phyloP scores from a whole-genome alignment of 371 early-diverging fungal genomes.

The Apophysomyces trapeziformis region DNA sequence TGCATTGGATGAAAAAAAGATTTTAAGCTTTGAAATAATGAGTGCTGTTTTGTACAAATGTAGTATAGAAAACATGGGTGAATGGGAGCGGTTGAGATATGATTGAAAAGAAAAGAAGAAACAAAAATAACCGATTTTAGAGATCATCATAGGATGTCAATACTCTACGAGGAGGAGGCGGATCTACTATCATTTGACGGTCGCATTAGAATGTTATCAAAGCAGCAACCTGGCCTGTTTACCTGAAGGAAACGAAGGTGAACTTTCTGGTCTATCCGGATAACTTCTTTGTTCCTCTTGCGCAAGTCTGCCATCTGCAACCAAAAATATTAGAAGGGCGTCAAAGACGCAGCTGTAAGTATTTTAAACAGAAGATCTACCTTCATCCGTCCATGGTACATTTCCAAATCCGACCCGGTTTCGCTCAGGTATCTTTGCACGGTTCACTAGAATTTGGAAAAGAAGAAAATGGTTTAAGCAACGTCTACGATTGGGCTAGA shows the following conservation, averaged over 20 bases:
- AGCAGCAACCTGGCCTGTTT: background rate
- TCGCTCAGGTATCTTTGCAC: conserved; percentile 65
- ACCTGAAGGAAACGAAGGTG: conserved; percentile 19
- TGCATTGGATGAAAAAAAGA: too few species aligned
- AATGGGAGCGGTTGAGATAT: background rate
- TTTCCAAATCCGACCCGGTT: conserved; percentile 66
- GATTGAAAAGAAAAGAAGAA: conserved; percentile 4
- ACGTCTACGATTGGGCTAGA: too few species aligned
- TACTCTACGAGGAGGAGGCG: conserved; percentile 22
- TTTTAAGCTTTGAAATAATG: background rate
- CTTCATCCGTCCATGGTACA: conserved; percentile 65
- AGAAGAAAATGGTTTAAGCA: too few species aligned
- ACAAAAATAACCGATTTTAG: conserved; percentile 15
- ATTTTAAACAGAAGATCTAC: conserved; percentile 14
- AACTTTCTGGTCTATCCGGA: conserved; percentile 20
- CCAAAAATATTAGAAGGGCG: too few species aligned
- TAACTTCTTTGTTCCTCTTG: conserved; percentile 31
- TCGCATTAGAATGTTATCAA: background rate
- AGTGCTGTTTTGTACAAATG: conserved; percentile 6
- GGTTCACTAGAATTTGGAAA: conserved; percentile 41
- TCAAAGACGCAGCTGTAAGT: background rate
- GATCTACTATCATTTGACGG: background rate
- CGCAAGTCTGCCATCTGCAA: conserved; percentile 39
- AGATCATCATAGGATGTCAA: conserved; percentile 46
- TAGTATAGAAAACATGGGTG: background rate